Percentiles rank a stretch among this genome's conserved stretches.
Evolutionary conservation across 805 yeast genomes (phyloP).

Genomic region (Saccharomyces eubayanus): DNA sequence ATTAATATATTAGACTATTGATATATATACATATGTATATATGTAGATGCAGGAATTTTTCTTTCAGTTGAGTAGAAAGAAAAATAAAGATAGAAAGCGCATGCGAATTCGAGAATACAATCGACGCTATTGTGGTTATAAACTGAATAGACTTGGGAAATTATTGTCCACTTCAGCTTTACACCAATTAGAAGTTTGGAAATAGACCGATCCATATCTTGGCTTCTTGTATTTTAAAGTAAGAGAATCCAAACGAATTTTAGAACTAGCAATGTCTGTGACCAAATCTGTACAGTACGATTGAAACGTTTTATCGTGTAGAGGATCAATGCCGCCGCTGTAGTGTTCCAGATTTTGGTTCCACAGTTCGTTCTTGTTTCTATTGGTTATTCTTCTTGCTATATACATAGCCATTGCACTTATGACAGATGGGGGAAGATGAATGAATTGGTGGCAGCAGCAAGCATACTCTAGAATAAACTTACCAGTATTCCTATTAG

Average conservation of each 20-base stretch:
- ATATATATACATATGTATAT: not conserved
- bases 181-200: constrained; percentile 11
- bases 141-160: not conserved
- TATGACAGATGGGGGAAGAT: constrained; percentile 64
- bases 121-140: not conserved
- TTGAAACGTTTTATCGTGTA: constrained; percentile 17
- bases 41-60: not conserved
- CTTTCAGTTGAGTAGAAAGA: not conserved
- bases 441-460: constrained; percentile 68
- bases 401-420: constrained; percentile 87
- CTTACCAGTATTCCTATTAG: constrained; percentile 77
- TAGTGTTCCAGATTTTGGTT: constrained; percentile 17
- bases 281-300: constrained; percentile 19
- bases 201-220: constrained; percentile 15
- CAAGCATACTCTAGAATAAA: constrained; percentile 71
- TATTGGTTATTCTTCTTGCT: constrained; percentile 48
- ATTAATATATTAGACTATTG: not conserved
- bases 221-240: constrained; percentile 18
- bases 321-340: constrained; percentile 24
- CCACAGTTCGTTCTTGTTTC: constrained; percentile 25
- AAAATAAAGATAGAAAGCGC: not conserved
- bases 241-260: constrained; percentile 25
- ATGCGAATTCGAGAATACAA: not conserved
- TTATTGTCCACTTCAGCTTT: not conserved
- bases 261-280: constrained; percentile 21